phyloP scores from a whole-genome alignment of 148 eudicot genomes.

The Rhododendron ovatum region DNA sequence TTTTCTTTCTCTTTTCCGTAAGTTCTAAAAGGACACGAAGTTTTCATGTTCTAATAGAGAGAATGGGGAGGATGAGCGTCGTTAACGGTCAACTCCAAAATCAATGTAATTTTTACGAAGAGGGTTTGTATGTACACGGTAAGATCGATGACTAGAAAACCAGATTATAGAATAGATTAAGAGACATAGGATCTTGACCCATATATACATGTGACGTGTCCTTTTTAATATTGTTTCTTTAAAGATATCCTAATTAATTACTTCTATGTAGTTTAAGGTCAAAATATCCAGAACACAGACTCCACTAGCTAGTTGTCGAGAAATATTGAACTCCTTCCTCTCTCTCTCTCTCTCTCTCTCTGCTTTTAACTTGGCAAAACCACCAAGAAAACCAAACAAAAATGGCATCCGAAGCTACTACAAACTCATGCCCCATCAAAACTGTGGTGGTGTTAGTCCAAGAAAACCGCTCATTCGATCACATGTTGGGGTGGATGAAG shows the following conservation, averaged over 20 bases:
- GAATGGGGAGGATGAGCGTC: no score
- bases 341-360: not conserved
- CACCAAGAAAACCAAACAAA: not conserved
- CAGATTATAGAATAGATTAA: no score
- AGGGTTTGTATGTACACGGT: no score
- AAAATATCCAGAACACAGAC: not conserved
- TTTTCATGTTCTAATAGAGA: no score
- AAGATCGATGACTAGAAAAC: no score
- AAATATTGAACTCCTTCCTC: not conserved
- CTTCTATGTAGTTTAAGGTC: not conserved
- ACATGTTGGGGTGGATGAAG: slow-evolving; percentile 81
- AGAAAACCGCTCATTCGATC: slow-evolving; percentile 81
- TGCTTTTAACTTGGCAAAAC: not conserved
- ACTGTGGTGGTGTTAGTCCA: slow-evolving; percentile 68
- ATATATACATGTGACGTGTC: not conserved
- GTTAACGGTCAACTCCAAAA: no score
- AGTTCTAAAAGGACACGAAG: no score
- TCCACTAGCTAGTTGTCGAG: not conserved
- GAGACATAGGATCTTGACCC: not conserved
- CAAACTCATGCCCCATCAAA: slow-evolving; percentile 42
- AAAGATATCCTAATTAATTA: not conserved
- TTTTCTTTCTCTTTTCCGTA: no score
- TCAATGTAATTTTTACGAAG: no score
- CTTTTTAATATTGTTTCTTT: not conserved
- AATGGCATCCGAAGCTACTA: slow-evolving; percentile 8